Conservation (phyloP, 257 asterid species). For the Echium plantagineum region DNA sequence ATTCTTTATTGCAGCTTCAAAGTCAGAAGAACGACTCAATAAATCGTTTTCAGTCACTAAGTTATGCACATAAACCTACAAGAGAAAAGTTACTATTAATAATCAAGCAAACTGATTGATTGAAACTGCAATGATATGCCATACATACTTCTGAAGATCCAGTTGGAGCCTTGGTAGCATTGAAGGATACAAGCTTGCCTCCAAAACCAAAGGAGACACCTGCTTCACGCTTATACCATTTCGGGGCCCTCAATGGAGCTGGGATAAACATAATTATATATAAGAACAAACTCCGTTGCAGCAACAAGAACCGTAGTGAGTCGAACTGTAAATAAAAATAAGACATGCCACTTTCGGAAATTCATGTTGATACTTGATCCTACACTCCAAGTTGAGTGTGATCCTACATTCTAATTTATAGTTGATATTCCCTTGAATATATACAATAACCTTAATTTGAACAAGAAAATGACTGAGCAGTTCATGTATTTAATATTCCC, state of each 20-base stretch:
- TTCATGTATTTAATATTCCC: not conserved
- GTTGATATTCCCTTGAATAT: not conserved
- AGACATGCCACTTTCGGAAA: not conserved
- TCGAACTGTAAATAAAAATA: not conserved
- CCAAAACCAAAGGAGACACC: conserved; percentile 99
- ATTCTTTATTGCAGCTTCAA: conserved; percentile 68
- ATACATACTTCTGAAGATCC: conserved; percentile 67
- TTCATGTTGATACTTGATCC: not conserved
- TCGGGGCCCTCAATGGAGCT: conserved; percentile 91
- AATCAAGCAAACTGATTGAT: conserved; percentile 1
- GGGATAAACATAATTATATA: conserved; percentile 15
- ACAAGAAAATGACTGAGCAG: not conserved
- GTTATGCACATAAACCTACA: conserved; percentile 69
- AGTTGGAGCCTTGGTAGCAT: conserved; percentile 41
- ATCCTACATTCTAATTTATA: not conserved
- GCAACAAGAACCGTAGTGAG: conserved; percentile 1
- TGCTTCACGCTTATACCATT: conserved; percentile 81
- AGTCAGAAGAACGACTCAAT: conserved; percentile 76
- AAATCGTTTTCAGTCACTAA: conserved; percentile 64
- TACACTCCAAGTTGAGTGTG: not conserved
- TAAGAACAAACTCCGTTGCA: conserved; percentile 13
- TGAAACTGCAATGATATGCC: conserved; percentile 2
- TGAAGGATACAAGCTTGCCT: conserved; percentile 88
- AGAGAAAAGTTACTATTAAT: conserved; percentile 3
- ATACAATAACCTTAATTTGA: not conserved